Percentiles rank a stretch among this genome's conserved stretches.
Conservation (phyloP, 2,329 filamentous ascomycete genomes). For the Claviceps quebecensis region DNA sequence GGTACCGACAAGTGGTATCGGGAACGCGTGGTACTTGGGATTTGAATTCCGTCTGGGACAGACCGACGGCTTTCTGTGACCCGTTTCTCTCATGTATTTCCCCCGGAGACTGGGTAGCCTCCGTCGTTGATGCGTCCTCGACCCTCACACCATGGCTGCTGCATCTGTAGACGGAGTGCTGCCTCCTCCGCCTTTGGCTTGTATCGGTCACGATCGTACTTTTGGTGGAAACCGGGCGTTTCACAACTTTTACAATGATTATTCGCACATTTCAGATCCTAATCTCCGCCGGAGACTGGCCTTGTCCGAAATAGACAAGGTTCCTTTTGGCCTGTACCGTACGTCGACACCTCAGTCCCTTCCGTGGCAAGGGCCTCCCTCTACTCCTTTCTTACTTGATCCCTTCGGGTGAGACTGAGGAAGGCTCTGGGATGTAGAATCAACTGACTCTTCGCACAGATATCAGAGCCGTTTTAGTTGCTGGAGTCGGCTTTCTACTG, state of each 20-base stretch:
- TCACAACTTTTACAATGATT: conserved; percentile 63
- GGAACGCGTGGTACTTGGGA: background rate
- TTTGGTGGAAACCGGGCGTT: conserved; percentile 54
- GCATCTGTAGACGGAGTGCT: conserved; percentile 23
- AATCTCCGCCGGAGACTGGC: conserved; percentile 63
- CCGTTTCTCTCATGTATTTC: conserved; percentile 13
- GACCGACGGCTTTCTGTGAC: background rate
- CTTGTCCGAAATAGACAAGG: conserved; percentile 67
- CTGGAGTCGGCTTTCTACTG: conserved; percentile 72
- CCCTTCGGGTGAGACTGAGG: background rate
- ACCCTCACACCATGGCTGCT: conserved; percentile 15
- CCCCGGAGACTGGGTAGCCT: conserved; percentile 6
- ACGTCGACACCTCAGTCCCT: conserved; percentile 10
- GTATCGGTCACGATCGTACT: conserved; percentile 26
- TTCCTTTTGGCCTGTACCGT: conserved; percentile 61
- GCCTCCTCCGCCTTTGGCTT: conserved; percentile 26
- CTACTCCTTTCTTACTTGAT: background rate
- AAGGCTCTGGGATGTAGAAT: background rate
- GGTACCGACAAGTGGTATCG: too few species aligned
- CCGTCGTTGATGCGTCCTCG: conserved; percentile 5
- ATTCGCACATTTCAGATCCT: conserved; percentile 51
- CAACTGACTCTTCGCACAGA: conserved; percentile 23
- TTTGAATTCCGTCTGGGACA: background rate
- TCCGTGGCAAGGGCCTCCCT: background rate
- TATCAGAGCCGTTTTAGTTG: conserved; percentile 58